Percentiles rank a stretch among this genome's conserved stretches.
phyloP scores from a whole-genome alignment of 2,329 filamentous ascomycete genomes.

The Fusarium paranaense region DNA sequence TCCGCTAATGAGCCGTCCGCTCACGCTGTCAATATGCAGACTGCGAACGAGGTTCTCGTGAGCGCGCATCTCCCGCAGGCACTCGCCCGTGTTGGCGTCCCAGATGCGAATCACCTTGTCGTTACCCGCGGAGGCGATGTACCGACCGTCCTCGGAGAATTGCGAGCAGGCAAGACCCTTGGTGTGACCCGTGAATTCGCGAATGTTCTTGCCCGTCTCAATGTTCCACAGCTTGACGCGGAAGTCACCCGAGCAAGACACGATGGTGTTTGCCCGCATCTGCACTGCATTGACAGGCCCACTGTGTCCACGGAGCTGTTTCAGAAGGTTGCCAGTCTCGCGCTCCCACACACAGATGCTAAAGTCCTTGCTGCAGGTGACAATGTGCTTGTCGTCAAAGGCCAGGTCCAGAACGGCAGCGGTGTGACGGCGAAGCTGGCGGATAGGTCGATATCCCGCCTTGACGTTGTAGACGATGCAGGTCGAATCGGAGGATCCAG shows the following conservation, averaged over 20 bases:
- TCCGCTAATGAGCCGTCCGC: constrained; percentile 87
- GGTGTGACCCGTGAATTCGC: constrained; percentile 90
- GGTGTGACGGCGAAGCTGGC: constrained; percentile 80
- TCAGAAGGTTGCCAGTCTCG: constrained; percentile 78
- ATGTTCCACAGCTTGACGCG: constrained; percentile 96
- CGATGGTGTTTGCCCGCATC: constrained; percentile 90
- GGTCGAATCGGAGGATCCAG: constrained; percentile 90
- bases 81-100: constrained; percentile 89
- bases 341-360: constrained; percentile 97
- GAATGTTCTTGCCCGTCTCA: constrained; percentile 86
- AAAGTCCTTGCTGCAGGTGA: constrained; percentile 96
- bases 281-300: constrained; percentile 98
- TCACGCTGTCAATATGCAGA: constrained; percentile 88
- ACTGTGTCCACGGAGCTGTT: constrained; percentile 84
- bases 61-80: constrained; percentile 82
- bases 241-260: constrained; percentile 94
- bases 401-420: constrained; percentile 94
- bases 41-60: constrained; percentile 90
- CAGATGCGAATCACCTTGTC: constrained; percentile 97
- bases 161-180: constrained; percentile 96
- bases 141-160: constrained; percentile 94
- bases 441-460: constrained; percentile 81
- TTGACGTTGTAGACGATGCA: constrained; percentile 93
- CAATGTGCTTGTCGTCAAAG: constrained; percentile 91
- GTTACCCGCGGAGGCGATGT: constrained; percentile 93